Evolutionary conservation across 129 eudicot genomes (phyloP), one percentile per base, ranked within the genome.

Genomic region (Tagetes patula): DNA sequence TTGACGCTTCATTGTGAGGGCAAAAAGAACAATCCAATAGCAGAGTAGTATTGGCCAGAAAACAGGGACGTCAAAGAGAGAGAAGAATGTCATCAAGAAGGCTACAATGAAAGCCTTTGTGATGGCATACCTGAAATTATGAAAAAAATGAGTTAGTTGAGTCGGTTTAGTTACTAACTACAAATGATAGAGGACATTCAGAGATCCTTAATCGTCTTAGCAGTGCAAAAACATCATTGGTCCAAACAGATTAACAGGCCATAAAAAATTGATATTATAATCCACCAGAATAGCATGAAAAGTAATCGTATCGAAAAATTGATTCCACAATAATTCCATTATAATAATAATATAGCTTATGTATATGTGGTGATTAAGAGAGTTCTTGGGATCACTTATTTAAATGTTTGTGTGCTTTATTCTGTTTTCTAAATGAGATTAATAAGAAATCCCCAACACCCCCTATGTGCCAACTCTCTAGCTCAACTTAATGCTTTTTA

Each of bases 31-130:
- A 8, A 80, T 7, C 88, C 85, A 84, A 56, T 73, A 80, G 55
- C 77, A 72, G 5, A 80, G 79, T 5, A 84, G 63, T 62, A 71
- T 73, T 2, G 88, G 83, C 81, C 82, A 80, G 75, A 84, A 77
- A 41, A 80, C 85, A 50, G 80, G 82, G 65, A 84, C 85, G 69
- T 80, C 85, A 53, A 84, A 77, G 9, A 84, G 59, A 7, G 88
- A 84, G 43, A 80, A 76, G 75, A 84, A 84, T n/a, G 88, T 84
- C 78, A 84, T 42, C 33, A 65, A 2, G 60, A 84, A 80, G 54
- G 88, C 80, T 34, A 84, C 76, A 8, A 79, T 68, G 73, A 80
- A 84, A 69, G 85, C 88, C 82, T 80, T 84, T 45, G 88, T 84
- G 75, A 80, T 73, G 38, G 88, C 69, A 71, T 84, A 84, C 88